These are phyloP conservation scores for Phytophthora boehmeriae DNA, from an alignment of 352 stramenopile genomes.

Conservation along the genomic window DNA sequence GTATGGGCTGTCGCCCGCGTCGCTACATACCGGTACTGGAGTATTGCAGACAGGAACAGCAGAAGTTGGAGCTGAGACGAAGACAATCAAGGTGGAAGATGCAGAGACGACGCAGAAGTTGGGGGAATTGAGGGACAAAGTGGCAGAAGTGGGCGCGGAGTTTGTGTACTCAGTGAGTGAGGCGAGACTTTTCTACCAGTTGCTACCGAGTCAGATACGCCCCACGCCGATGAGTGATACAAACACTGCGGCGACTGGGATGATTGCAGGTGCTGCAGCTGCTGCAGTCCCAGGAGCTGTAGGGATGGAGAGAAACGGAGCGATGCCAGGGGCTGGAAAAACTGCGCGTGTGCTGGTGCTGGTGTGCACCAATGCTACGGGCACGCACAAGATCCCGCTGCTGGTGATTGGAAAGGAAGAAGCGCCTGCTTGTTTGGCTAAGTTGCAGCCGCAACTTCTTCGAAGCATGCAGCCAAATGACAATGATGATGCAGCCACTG, in stretches of 20 bases:
- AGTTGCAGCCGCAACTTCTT: conserved; percentile 16
- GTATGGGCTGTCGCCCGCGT: conserved; percentile 56
- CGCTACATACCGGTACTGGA: conserved; percentile 19
- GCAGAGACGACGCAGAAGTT: conserved; percentile 22
- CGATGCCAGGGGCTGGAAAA: conserved; percentile 9
- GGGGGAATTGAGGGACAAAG: conserved; percentile 31
- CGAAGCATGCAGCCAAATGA: conserved; percentile 1
- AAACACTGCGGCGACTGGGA: not conserved
- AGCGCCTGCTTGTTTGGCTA: conserved; percentile 27
- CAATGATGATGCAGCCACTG: not conserved
- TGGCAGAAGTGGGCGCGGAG: conserved; percentile 38
- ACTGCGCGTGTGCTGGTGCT: conserved; percentile 50
- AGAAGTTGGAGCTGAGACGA: conserved; percentile 2
- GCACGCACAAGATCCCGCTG: conserved; percentile 60
- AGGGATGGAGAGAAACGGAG: conserved; percentile 6
- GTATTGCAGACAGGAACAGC: not conserved
- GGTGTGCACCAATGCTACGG: conserved; percentile 54
- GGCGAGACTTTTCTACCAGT: conserved; percentile 56
- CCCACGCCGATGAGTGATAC: not conserved
- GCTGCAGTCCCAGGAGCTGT: not conserved
- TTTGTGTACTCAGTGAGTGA: conserved; percentile 63
- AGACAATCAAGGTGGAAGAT: conserved; percentile 11
- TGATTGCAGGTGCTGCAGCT: conserved; percentile 9
- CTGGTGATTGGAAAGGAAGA: conserved; percentile 55
- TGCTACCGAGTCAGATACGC: conserved; percentile 36